Percentiles rank a stretch among this genome's conserved stretches.
Evolutionary conservation across 116 monocot genomes (phyloP).

Genomic region (Thalassia testudinum): DNA sequence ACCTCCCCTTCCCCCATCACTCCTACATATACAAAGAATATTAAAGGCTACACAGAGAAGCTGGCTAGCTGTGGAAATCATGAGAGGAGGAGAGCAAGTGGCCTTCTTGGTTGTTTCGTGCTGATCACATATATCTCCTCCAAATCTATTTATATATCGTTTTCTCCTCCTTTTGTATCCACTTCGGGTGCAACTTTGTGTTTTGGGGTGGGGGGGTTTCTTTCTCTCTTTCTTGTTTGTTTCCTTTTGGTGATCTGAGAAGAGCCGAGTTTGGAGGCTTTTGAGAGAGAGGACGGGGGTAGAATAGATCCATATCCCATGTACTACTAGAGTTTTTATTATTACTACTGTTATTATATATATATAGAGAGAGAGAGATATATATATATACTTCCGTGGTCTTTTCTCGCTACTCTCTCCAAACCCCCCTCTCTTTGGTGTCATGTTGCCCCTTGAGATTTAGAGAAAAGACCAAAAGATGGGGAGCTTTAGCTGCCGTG

Average conservation of each 20-base stretch:
- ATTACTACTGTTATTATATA: no score
- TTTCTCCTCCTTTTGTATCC: slow-evolving; percentile 14
- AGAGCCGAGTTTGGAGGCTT: slow-evolving; percentile 27
- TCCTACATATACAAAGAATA: no score
- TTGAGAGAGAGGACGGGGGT: slow-evolving; percentile 2
- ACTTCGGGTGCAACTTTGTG: slow-evolving; percentile 39
- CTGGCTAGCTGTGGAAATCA: no score
- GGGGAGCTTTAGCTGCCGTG: slow-evolving; percentile 4
- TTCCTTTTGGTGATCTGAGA: slow-evolving; percentile 35
- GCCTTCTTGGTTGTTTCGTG: no score
- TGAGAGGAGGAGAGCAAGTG: no score
- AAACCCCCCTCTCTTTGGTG: slow-evolving; percentile 1
- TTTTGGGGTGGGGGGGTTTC: slow-evolving; percentile 8
- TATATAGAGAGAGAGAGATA: no score
- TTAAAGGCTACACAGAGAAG: no score
- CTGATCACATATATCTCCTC: no score
- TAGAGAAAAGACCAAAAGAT: slow-evolving; percentile 11
- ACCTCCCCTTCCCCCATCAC: no score
- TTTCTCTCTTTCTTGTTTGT: slow-evolving; percentile 31
- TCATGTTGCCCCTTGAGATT: slow-evolving; percentile 1
- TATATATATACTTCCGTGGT: slow-evolving; percentile 10
- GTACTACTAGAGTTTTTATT: neutral
- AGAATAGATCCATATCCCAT: slow-evolving; percentile 5
- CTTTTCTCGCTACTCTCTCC: slow-evolving; percentile 3
- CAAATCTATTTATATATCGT: no score